A percentile compares a stretch with the other conserved stretches of the same genome.
phyloP scores from a whole-genome alignment of 1,284 basidiomycete species.

The Butyriboletus appendiculatus region DNA sequence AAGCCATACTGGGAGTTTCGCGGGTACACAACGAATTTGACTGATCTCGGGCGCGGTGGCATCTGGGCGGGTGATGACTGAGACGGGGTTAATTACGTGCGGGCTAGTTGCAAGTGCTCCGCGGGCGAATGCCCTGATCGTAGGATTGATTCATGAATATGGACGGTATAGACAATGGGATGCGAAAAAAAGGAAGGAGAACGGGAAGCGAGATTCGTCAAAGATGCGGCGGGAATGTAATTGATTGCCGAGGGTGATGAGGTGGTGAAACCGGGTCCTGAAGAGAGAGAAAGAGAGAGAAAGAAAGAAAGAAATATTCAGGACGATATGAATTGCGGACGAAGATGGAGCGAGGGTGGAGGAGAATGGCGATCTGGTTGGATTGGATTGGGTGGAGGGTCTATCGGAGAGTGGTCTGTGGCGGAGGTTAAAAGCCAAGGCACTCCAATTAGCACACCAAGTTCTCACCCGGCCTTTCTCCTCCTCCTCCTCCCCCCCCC shows the following conservation, averaged over 20 bases:
- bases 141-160: not conserved
- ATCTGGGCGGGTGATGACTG: not conserved
- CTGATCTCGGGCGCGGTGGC: constrained; percentile 3
- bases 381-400: constrained; percentile 4
- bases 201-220: not conserved
- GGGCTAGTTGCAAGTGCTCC: not conserved
- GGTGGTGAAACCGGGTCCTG: too few relatives aligned
- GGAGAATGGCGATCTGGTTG: not conserved
- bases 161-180: not conserved
- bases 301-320: too few relatives aligned
- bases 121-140: constrained; percentile 6
- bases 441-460: constrained; percentile 17
- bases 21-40: constrained; percentile 6
- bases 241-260: constrained; percentile 7
- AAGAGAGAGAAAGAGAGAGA: not conserved
- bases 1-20: constrained; percentile 4
- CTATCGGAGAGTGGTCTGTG: not conserved
- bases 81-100: not conserved
- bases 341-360: not conserved
- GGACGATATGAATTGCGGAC: not conserved
- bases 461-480: constrained; percentile 32
- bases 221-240: not conserved
- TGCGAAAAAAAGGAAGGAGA: too few relatives aligned
- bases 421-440: constrained; percentile 36
- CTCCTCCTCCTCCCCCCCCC: constrained; percentile 13